These are phyloP conservation scores for Zygotorulaspora danielsina DNA, from an alignment of 805 yeast species.

Conservation along the genomic window DNA sequence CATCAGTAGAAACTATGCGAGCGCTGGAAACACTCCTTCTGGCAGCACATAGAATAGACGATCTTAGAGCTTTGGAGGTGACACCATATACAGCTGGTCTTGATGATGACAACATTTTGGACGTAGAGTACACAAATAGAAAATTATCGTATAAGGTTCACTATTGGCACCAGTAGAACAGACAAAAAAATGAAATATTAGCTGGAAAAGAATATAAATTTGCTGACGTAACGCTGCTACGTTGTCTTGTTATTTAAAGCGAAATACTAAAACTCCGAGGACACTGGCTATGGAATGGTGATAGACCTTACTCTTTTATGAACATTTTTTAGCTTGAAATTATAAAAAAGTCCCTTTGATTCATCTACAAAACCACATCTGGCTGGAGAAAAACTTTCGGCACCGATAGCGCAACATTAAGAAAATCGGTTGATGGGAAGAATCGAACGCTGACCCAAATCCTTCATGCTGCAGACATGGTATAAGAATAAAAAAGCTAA, in stretches of 20 bases:
- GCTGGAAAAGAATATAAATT: neutral
- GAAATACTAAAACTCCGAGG: no score
- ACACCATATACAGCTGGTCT: conserved; percentile 7
- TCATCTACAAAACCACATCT: no score
- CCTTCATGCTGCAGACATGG: no score
- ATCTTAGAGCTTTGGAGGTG: conserved; percentile 9
- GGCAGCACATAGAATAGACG: conserved; percentile 9
- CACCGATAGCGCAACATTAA: conserved; percentile 1
- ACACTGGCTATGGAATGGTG: no score
- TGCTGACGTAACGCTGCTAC: neutral
- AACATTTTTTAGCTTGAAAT: neutral
- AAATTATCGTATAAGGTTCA: no score
- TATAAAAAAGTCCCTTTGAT: no score
- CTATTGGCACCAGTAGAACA: no score
- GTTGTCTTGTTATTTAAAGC: neutral
- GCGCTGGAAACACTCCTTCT: conserved; percentile 6
- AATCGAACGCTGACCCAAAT: no score
- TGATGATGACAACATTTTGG: neutral
- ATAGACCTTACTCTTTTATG: conserved; percentile 1
- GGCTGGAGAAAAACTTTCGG: conserved; percentile 3
- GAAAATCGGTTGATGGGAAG: neutral
- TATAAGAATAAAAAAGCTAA: no score
- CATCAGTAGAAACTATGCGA: conserved; percentile 4
- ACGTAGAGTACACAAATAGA: no score
- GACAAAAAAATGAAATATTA: no score